Evolutionary conservation across 345 rosid genomes (phyloP).

Genomic region (Pistacia atlantica): DNA sequence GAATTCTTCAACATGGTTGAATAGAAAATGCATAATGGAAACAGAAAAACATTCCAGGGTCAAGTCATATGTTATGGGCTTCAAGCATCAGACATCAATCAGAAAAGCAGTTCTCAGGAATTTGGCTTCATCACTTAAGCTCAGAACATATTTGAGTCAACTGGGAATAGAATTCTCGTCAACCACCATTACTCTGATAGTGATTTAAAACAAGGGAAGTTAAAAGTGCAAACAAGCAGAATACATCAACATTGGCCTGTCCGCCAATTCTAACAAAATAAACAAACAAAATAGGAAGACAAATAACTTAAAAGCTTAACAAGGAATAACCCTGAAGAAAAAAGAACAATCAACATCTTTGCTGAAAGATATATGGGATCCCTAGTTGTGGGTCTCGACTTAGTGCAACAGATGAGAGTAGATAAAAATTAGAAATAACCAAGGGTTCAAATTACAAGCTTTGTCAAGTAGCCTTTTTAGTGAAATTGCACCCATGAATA

Average conservation of each 20-base stretch:
- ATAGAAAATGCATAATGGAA: background rate
- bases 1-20: background rate
- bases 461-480: background rate
- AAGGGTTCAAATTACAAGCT: background rate
- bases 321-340: background rate
- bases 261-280: background rate
- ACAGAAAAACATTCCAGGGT: background rate
- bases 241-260: background rate
- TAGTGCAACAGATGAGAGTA: background rate
- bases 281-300: background rate
- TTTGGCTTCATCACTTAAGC: background rate
- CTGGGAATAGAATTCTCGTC: background rate
- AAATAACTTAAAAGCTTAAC: background rate
- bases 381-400: background rate
- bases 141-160: background rate
- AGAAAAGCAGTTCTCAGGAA: background rate
- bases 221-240: background rate
- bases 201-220: background rate
- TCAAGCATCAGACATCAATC: background rate
- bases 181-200: background rate
- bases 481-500: background rate
- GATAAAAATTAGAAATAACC: background rate
- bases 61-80: background rate
- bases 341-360: background rate
- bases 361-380: background rate